Base-by-base conservation (phyloP, 306 rosid genomes). In the Amphicarpaea edgeworthii region DNA sequence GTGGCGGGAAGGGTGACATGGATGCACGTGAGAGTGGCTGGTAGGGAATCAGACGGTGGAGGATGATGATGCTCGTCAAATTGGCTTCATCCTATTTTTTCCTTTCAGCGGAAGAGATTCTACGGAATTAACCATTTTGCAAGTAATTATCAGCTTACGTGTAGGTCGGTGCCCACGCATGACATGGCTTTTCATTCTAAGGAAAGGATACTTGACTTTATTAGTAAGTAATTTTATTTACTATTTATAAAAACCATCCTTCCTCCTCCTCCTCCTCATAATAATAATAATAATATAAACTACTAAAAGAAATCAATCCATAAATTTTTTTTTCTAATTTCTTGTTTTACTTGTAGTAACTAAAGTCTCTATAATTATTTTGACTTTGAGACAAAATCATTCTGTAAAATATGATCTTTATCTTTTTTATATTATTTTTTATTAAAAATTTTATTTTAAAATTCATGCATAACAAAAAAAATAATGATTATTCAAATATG, bases 21-120 rank as follows among this genome's bases (percentile, higher is more conserved):
- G 49, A 21, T 26, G 80, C 85, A 79, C 70, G 88, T 80, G 89
- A 78, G 16, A 57, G 82, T 53, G 82, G 83, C n/a, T n/a, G 87
- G 47, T 64, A 12, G 65, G 53, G 19, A 28, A 68, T 62, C 49
- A 16, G 75, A 76, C 86, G 89, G 88, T 80, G 86, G 73, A 65
- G 17, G 78, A 88, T 62, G 81, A 51, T 58, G 80, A 59, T 54
- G 26, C 3, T 32, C 21, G 54, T 68, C 15, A 12, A 32, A 62
- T 12, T 72, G 50, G 5, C 55, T 76, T 83, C 60, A 19, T 45
- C 53, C 9, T 24, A 6, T 57, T 70, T 54, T 19, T 50, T 59
- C 14, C 40, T 40, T 61, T 54, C 42, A 14, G 19, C 17, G 53
- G 24, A 7, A 12, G 24, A 38, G 79, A 82, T 82, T 82, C 75